A percentile compares a stretch with the other conserved stretches of the same genome.
Evolutionary conservation across 2,329 filamentous ascomycete genomes (phyloP).

Genomic region (Penicillium occitanis): DNA sequence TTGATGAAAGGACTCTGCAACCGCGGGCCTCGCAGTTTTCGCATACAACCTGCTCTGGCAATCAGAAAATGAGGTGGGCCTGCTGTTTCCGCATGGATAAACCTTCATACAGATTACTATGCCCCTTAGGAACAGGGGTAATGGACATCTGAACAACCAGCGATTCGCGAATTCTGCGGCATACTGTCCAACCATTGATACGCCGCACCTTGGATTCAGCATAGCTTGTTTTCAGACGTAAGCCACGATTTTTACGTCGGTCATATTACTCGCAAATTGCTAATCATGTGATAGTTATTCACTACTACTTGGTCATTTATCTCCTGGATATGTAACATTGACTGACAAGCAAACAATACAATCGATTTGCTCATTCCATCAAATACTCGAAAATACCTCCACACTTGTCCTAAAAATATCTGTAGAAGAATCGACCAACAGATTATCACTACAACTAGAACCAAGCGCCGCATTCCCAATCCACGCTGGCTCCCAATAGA

Average conservation of each 20-base stretch:
- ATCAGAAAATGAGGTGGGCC: neutral
- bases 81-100: neutral
- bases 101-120: too few species aligned
- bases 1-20: neutral
- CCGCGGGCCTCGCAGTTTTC: neutral
- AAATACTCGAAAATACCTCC: constrained; percentile 47
- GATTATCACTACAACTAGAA: constrained; percentile 64
- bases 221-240: neutral
- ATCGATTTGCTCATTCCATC: neutral
- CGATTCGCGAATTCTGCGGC: neutral
- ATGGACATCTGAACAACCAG: neutral
- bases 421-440: constrained; percentile 57
- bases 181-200: neutral
- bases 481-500: constrained; percentile 76
- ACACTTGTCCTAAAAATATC: constrained; percentile 59
- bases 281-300: neutral
- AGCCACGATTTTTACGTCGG: neutral
- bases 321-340: neutral
- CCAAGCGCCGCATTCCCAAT: constrained; percentile 64
- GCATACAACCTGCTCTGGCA: neutral
- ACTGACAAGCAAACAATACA: neutral
- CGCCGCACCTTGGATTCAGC: neutral
- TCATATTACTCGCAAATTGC: neutral
- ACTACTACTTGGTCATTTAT: neutral
- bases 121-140: neutral